phyloP scores from a whole-genome alignment of 306 rosid species.

The Castanopsis chinensis region DNA sequence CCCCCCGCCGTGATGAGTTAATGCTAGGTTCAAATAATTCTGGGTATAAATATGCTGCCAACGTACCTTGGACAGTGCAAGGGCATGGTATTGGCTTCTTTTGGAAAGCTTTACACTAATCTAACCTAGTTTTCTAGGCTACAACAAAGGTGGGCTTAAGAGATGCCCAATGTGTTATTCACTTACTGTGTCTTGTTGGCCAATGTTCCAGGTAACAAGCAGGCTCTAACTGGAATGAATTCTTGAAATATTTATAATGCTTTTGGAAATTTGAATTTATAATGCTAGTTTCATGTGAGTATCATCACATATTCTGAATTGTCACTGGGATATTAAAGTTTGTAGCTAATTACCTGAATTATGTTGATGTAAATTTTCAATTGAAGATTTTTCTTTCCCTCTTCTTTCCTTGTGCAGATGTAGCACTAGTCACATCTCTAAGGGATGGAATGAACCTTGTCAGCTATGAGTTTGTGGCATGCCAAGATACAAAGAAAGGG shows the following conservation, averaged over 20 bases:
- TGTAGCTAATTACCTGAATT: not conserved
- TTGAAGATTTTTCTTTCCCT: slow-evolving; percentile 10
- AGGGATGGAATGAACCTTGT: slow-evolving; percentile 95
- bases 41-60: not conserved
- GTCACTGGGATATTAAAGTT: not conserved
- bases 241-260: not conserved
- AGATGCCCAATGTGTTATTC: not conserved
- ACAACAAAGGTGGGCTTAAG: not conserved
- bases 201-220: not conserved
- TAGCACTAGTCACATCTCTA: slow-evolving; percentile 76
- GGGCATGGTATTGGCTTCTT: not conserved
- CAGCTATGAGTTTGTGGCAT: slow-evolving; percentile 84
- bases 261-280: not conserved
- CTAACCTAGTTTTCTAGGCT: not conserved
- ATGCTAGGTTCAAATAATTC: not conserved
- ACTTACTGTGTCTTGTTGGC: not conserved
- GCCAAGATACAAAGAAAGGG: slow-evolving; percentile 82
- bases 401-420: slow-evolving; percentile 44
- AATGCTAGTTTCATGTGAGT: not conserved
- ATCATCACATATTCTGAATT: not conserved
- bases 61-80: not conserved
- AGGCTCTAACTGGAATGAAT: not conserved
- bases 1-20: not conserved
- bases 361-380: not conserved
- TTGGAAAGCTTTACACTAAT: not conserved